Conservation (phyloP, 225 moss, liverwort and hornwort genomes). For the Polytrichum formosum region DNA sequence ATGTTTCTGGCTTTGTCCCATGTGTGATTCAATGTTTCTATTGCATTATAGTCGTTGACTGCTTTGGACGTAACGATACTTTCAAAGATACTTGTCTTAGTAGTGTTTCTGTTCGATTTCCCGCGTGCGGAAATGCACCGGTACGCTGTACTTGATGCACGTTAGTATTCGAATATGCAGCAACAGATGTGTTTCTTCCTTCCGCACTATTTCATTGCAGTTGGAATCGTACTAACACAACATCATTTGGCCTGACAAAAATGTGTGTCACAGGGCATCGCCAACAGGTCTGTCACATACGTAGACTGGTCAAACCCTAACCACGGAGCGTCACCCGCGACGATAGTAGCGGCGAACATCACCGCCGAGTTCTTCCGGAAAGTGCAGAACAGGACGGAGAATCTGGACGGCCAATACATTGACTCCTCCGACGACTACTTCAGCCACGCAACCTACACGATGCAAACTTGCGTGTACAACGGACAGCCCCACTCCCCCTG, state of each 20-base stretch:
- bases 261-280: slow-evolving; percentile 23
- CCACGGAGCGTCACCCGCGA: slow-evolving; percentile 10
- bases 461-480: slow-evolving; percentile 32
- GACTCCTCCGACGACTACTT: slow-evolving; percentile 22
- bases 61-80: too few species aligned
- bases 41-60: too few species aligned
- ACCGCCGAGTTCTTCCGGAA: slow-evolving; percentile 20
- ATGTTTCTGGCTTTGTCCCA: too few species aligned
- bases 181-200: too few species aligned
- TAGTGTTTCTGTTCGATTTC: too few species aligned
- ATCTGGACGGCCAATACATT: slow-evolving; percentile 45
- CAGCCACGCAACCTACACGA: slow-evolving; percentile 3
- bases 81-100: too few species aligned
- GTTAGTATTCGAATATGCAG: too few species aligned
- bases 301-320: slow-evolving; percentile 29
- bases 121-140: too few species aligned
- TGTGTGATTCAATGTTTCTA: too few species aligned
- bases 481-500: slow-evolving; percentile 29
- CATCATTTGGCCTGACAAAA: background rate
- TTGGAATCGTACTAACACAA: too few species aligned
- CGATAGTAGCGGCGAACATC: background rate
- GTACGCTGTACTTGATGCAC: too few species aligned
- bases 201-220: too few species aligned
- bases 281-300: slow-evolving; percentile 40
- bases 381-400: slow-evolving; percentile 35